Conservation (phyloP, 768 basidiomycete genomes). For the Russula virescens region DNA sequence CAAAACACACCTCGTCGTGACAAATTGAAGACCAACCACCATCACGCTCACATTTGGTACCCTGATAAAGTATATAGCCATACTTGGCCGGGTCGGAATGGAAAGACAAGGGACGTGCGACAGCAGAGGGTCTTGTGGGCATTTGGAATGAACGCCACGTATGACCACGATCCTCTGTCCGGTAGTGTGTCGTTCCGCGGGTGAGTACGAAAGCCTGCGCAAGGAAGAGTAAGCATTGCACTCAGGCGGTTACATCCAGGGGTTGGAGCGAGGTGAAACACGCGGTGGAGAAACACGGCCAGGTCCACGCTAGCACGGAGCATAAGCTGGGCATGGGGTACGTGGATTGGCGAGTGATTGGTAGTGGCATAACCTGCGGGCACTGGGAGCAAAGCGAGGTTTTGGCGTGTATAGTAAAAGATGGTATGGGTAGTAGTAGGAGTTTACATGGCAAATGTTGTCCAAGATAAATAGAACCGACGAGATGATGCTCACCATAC, state of each 20-base stretch:
- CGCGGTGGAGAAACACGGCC: too few species aligned
- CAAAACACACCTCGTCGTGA: constrained; percentile 59
- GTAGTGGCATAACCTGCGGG: too few species aligned
- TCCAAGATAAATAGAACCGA: neutral
- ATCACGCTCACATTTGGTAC: constrained; percentile 50
- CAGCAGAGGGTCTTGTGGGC: constrained; percentile 51
- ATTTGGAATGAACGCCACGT: constrained; percentile 82
- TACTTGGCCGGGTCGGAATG: constrained; percentile 70
- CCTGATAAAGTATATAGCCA: constrained; percentile 76
- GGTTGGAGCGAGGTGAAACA: neutral
- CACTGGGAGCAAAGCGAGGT: too few species aligned
- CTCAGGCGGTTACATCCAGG: neutral
- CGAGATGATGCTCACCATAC: constrained; percentile 21
- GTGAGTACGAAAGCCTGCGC: constrained; percentile 83
- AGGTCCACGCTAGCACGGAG: neutral
- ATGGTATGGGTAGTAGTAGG: too few species aligned
- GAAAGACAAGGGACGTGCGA: constrained; percentile 71
- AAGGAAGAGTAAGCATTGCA: neutral
- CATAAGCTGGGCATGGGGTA: neutral
- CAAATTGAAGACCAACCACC: constrained; percentile 52
- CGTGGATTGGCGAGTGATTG: too few species aligned
- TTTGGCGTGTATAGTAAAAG: too few species aligned
- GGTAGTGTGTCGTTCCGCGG: constrained; percentile 69
- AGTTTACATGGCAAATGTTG: too few species aligned
- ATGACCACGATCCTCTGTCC: constrained; percentile 81